These are phyloP conservation scores for Helotiales sp. DNA, from an alignment of 2,329 filamentous ascomycete species.

Conservation along the genomic window DNA sequence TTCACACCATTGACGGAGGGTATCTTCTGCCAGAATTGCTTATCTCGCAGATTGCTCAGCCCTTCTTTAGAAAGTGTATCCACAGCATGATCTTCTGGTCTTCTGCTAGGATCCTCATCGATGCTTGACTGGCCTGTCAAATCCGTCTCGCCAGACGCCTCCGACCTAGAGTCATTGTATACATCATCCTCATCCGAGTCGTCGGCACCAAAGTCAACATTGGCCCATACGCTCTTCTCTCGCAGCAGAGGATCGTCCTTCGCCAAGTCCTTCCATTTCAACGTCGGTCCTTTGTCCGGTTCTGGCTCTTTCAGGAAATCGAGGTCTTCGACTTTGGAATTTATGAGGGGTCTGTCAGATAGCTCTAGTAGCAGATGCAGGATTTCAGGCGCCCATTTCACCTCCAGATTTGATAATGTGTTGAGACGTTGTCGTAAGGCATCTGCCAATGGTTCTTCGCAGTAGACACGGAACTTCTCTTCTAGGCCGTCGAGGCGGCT, in stretches of 20 bases:
- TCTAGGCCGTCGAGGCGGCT: constrained; percentile 69
- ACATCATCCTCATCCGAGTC: constrained; percentile 55
- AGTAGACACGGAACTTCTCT: constrained; percentile 81
- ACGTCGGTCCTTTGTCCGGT: constrained; percentile 43
- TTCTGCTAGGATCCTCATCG: constrained; percentile 28
- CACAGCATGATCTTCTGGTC: constrained; percentile 36
- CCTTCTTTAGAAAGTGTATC: constrained; percentile 32
- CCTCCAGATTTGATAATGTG: constrained; percentile 52
- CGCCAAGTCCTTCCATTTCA: constrained; percentile 81
- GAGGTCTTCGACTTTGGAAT: constrained; percentile 66
- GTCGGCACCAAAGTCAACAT: constrained; percentile 64
- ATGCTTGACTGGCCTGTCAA: constrained; percentile 34
- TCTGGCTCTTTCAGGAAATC: constrained; percentile 50
- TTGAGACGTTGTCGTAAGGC: constrained; percentile 59
- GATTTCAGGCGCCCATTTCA: constrained; percentile 75
- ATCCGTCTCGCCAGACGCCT: constrained; percentile 36
- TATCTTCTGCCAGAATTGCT: constrained; percentile 48
- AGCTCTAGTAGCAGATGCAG: constrained; percentile 77
- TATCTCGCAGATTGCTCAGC: constrained; percentile 41
- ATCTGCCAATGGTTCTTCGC: constrained; percentile 77
- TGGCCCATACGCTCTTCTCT: constrained; percentile 68
- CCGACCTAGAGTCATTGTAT: constrained; percentile 36
- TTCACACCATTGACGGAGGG: constrained; percentile 27
- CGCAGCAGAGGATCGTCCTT: constrained; percentile 71
- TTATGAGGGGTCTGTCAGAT: constrained; percentile 75